Evolutionary conservation across 208 protist genomes (phyloP).

Genomic region (Zelonia costaricensis): DNA sequence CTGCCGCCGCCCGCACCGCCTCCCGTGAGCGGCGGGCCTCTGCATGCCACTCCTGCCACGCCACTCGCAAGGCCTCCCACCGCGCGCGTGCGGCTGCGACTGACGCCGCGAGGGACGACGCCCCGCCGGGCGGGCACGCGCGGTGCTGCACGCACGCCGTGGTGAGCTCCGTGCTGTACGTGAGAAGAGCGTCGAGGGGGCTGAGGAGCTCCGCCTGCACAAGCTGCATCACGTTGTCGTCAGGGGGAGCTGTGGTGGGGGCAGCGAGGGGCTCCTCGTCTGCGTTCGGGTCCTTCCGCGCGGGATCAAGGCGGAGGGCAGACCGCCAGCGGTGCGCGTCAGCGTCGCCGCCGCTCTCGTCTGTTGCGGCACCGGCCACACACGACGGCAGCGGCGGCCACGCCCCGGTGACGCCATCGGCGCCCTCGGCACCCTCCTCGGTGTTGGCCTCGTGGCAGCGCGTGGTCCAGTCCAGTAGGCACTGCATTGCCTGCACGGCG

Average conservation of each 20-base stretch:
- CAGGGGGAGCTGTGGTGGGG: no score
- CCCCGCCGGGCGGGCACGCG: neutral
- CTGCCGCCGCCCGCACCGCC: neutral
- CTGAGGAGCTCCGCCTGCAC: neutral
- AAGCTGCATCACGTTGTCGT: neutral
- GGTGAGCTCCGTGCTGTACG: constrained; percentile 1
- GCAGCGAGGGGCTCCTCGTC: no score
- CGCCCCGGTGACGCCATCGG: neutral
- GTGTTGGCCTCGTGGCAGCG: neutral
- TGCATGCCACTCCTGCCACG: constrained; percentile 11
- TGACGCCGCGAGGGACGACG: neutral
- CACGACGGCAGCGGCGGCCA: neutral
- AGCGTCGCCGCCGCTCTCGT: neutral
- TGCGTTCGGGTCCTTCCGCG: no score
- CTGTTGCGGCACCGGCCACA: neutral
- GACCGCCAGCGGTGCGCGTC: neutral
- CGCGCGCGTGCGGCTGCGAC: neutral
- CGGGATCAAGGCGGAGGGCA: neutral
- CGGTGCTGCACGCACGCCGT: neutral
- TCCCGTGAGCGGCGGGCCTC: neutral
- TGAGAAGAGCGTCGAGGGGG: constrained; percentile 6
- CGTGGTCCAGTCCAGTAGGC: neutral
- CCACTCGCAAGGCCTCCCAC: neutral
- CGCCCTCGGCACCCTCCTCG: neutral
- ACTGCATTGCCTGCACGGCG: constrained; percentile 15